A percentile compares a stretch with the other conserved stretches of the same genome.
Conservation (phyloP, 2,329 filamentous ascomycete genomes). For the Beauveria sp. region DNA sequence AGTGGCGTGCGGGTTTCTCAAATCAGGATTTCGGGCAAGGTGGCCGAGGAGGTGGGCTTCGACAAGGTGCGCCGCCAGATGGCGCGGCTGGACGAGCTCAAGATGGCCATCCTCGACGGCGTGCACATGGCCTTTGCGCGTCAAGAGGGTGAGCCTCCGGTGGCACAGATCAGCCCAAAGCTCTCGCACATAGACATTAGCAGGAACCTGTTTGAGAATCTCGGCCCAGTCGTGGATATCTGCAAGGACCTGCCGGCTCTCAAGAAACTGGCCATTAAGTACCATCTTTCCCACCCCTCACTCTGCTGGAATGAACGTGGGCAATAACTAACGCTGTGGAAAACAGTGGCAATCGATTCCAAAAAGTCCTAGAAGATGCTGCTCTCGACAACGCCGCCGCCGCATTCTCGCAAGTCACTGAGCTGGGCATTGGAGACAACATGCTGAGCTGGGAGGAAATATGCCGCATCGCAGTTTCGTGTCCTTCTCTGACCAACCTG, state of each 20-base stretch:
- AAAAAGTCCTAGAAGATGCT: slow-evolving; percentile 30
- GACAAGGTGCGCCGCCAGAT: slow-evolving; percentile 82
- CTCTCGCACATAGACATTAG: slow-evolving; percentile 78
- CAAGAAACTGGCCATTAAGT: slow-evolving; percentile 64
- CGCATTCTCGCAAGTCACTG: slow-evolving; percentile 44
- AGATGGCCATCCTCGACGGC: slow-evolving; percentile 75
- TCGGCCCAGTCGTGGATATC: slow-evolving; percentile 61
- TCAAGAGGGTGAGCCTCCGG: slow-evolving; percentile 26
- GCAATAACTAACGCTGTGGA: slow-evolving; percentile 13
- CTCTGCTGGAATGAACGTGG: neutral
- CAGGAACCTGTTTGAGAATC: slow-evolving; percentile 67
- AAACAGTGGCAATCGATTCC: slow-evolving; percentile 66
- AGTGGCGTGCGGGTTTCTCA: slow-evolving; percentile 22
- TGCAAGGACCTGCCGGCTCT: slow-evolving; percentile 63
- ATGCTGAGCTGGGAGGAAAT: slow-evolving; percentile 61
- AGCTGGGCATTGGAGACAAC: slow-evolving; percentile 61
- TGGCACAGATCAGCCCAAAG: slow-evolving; percentile 50
- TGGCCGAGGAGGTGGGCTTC: slow-evolving; percentile 90
- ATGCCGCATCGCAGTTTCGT: slow-evolving; percentile 44
- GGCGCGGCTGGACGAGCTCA: slow-evolving; percentile 69
- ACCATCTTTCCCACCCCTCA: slow-evolving; percentile 22
- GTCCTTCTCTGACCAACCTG: slow-evolving; percentile 43
- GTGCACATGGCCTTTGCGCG: slow-evolving; percentile 47
- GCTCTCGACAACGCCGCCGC: slow-evolving; percentile 25
- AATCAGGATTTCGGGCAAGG: slow-evolving; percentile 68